Percentiles rank a stretch among this genome's conserved stretches.
These are phyloP conservation scores for Penicillium corylophilum DNA, from an alignment of 2,329 filamentous ascomycete species.

Conservation along the genomic window DNA sequence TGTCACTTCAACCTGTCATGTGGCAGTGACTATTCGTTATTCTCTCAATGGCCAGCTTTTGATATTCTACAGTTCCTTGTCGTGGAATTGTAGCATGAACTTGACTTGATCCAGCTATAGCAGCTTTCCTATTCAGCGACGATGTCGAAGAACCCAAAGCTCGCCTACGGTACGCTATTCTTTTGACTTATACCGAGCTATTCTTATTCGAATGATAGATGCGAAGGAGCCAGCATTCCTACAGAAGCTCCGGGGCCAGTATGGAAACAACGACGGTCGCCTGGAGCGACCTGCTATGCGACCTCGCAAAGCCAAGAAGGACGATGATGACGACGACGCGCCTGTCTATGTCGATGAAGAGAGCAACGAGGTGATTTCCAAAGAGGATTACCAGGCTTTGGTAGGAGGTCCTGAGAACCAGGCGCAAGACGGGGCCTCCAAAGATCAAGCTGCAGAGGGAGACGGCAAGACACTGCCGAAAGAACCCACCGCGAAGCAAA, in stretches of 20 bases:
- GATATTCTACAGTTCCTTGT: slow-evolving; percentile 1
- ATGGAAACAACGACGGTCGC: slow-evolving; percentile 35
- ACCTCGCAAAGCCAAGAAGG: slow-evolving; percentile 36
- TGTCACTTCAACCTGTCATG: neutral
- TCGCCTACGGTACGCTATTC: slow-evolving; percentile 41
- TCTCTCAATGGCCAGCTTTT: slow-evolving; percentile 4
- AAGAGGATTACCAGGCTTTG: slow-evolving; percentile 44
- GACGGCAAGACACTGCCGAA: slow-evolving; percentile 13
- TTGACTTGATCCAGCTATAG: slow-evolving; percentile 7
- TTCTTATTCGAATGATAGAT: slow-evolving; percentile 27
- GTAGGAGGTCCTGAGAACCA: slow-evolving; percentile 25
- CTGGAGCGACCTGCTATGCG: slow-evolving; percentile 38
- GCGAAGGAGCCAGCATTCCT: slow-evolving; percentile 46
- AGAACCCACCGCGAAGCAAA: slow-evolving; percentile 30
- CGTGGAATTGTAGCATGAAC: slow-evolving; percentile 7
- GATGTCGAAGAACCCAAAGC: slow-evolving; percentile 46
- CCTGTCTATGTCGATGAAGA: slow-evolving; percentile 47
- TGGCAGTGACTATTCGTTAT: neutral
- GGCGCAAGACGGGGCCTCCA: slow-evolving; percentile 12
- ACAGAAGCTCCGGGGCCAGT: slow-evolving; percentile 41
- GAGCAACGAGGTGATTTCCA: slow-evolving; percentile 45
- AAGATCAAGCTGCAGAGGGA: slow-evolving; percentile 13
- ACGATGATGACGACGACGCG: slow-evolving; percentile 42
- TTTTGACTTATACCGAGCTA: neutral
- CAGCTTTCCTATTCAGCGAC: slow-evolving; percentile 10